Evolutionary conservation across 2,329 filamentous ascomycete genomes (phyloP).

Genomic region (Diaporthe ampelina): DNA sequence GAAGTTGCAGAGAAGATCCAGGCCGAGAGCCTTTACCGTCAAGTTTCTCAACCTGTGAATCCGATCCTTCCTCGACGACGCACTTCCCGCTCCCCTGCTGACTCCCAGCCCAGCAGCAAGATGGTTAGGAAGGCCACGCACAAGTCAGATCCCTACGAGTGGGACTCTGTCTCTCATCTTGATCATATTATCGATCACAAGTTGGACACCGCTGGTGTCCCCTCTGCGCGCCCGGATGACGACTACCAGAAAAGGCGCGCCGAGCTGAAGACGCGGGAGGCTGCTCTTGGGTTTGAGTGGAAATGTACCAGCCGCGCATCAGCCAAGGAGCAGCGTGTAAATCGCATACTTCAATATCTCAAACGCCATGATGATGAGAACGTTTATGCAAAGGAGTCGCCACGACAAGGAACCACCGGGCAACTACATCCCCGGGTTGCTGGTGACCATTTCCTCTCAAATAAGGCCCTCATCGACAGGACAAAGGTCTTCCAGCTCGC

Average conservation of each 20-base stretch:
- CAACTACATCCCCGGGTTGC: slow-evolving; percentile 61
- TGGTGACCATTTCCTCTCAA: slow-evolving; percentile 72
- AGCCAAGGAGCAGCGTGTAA: slow-evolving; percentile 53
- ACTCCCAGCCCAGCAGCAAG: slow-evolving; percentile 35
- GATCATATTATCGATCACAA: slow-evolving; percentile 36
- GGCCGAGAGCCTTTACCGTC: slow-evolving; percentile 26
- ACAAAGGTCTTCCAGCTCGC: slow-evolving; percentile 72
- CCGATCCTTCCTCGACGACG: slow-evolving; percentile 34
- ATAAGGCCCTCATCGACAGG: slow-evolving; percentile 64
- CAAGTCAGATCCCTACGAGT: slow-evolving; percentile 4
- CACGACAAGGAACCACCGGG: slow-evolving; percentile 55
- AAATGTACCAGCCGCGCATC: slow-evolving; percentile 51
- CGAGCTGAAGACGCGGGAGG: slow-evolving; percentile 51
- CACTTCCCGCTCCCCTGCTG: slow-evolving; percentile 17
- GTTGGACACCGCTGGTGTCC: neutral
- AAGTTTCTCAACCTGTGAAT: slow-evolving; percentile 39
- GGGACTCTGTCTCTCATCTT: slow-evolving; percentile 33
- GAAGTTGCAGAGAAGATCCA: slow-evolving; percentile 35
- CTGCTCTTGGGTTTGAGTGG: slow-evolving; percentile 57
- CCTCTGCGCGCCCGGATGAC: slow-evolving; percentile 20
- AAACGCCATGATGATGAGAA: slow-evolving; percentile 52
- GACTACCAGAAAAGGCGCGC: slow-evolving; percentile 52
- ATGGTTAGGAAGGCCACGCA: slow-evolving; percentile 2
- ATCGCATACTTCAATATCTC: slow-evolving; percentile 57
- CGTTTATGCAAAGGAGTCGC: slow-evolving; percentile 53